Conservation (phyloP, 1,284 basidiomycete species). For the Xerocomus amazonicus region DNA sequence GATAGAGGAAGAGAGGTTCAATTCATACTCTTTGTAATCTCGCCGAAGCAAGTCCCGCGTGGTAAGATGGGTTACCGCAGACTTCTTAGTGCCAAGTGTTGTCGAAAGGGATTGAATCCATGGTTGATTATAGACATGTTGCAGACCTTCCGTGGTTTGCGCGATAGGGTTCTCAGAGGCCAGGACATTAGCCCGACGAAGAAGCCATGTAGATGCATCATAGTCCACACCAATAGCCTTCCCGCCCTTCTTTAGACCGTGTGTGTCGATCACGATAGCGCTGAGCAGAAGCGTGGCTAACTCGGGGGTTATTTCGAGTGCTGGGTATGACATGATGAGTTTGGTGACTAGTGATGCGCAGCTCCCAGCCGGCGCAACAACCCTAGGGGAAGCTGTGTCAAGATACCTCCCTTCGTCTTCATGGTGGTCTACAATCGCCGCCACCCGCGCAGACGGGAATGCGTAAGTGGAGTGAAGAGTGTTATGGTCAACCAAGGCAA, state of each 20-base stretch:
- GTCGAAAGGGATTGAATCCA: slow-evolving; percentile 48
- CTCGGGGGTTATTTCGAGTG: slow-evolving; percentile 45
- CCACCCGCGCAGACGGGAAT: slow-evolving; percentile 50
- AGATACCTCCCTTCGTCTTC: slow-evolving; percentile 75
- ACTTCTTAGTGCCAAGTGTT: slow-evolving; percentile 61
- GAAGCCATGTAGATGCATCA: slow-evolving; percentile 58
- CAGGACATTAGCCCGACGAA: slow-evolving; percentile 43
- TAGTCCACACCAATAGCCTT: slow-evolving; percentile 71
- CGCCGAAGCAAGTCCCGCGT: slow-evolving; percentile 78
- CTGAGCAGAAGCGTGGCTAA: slow-evolving; percentile 77
- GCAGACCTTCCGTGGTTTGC: slow-evolving; percentile 6
- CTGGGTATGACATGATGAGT: slow-evolving; percentile 41
- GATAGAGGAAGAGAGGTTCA: slow-evolving; percentile 38
- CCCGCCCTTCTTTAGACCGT: slow-evolving; percentile 68
- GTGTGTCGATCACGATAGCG: slow-evolving; percentile 82
- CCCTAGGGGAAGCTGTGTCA: slow-evolving; percentile 61
- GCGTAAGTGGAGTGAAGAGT: slow-evolving; percentile 55
- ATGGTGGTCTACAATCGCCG: slow-evolving; percentile 91
- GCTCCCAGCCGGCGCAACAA: slow-evolving; percentile 70
- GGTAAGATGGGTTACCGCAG: slow-evolving; percentile 63
- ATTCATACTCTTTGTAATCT: slow-evolving; percentile 88
- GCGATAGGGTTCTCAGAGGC: slow-evolving; percentile 16
- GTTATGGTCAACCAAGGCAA: slow-evolving; percentile 91
- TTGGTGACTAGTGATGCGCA: slow-evolving; percentile 74
- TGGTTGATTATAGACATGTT: slow-evolving; percentile 28